A percentile compares a stretch with the other conserved stretches of the same genome.
Evolutionary conservation across 805 yeast genomes (phyloP).

Genomic region (Naumovozyma dairenensis): DNA sequence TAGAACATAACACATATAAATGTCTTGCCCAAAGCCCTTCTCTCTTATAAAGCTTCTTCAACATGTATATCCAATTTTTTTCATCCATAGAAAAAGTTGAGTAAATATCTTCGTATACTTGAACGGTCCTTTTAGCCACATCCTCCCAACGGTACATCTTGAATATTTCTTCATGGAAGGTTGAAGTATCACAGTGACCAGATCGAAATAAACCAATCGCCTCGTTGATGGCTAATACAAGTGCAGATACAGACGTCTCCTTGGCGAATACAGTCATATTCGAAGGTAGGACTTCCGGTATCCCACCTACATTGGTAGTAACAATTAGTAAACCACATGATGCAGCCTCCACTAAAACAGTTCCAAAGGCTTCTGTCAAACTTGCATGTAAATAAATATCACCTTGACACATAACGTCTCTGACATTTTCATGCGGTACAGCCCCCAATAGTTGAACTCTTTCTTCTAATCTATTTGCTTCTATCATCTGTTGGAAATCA

Average conservation of each 20-base stretch:
- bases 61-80: constrained; percentile 47
- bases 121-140: constrained; percentile 77
- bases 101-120: constrained; percentile 52
- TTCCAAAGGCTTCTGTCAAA: constrained; percentile 94
- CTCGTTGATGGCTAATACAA: constrained; percentile 58
- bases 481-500: constrained; percentile 93
- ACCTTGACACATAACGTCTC: constrained; percentile 88
- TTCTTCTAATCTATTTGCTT: constrained; percentile 73
- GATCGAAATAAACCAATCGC: constrained; percentile 57
- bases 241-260: constrained; percentile 70
- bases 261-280: constrained; percentile 89
- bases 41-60: constrained; percentile 49
- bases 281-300: constrained; percentile 88
- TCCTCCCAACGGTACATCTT: constrained; percentile 88
- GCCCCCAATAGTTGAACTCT: constrained; percentile 79
- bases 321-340: constrained; percentile 90
- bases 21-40: constrained; percentile 81
- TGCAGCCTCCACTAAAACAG: constrained; percentile 94
- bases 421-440: constrained; percentile 82
- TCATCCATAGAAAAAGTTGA: constrained; percentile 32
- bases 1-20: constrained; percentile 66
- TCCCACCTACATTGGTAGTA: constrained; percentile 94
- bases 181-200: constrained; percentile 55
- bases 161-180: constrained; percentile 68
- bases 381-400: constrained; percentile 91